A percentile compares a stretch with the other conserved stretches of the same genome.
Evolutionary conservation across 768 basidiomycete species (phyloP).

Genomic region (Boletales sp.): DNA sequence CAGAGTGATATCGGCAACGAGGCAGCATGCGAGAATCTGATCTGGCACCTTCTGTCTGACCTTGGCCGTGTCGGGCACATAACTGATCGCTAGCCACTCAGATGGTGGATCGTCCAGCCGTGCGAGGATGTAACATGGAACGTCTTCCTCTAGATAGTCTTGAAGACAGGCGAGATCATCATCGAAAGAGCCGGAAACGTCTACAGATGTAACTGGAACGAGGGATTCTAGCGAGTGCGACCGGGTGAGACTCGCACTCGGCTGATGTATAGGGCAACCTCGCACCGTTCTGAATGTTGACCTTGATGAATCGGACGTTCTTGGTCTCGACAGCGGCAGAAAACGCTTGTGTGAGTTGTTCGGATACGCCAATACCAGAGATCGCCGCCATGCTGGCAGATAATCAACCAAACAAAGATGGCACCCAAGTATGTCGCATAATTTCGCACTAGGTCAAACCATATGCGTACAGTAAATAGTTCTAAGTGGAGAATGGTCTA

Average conservation of each 20-base stretch:
- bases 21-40: no score
- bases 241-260: slow-evolving; percentile 22
- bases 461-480: slow-evolving; percentile 7
- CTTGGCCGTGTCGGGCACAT: slow-evolving; percentile 79
- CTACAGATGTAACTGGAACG: slow-evolving; percentile 52
- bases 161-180: slow-evolving; percentile 61
- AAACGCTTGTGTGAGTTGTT: slow-evolving; percentile 55
- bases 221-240: slow-evolving; percentile 53
- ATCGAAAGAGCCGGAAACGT: slow-evolving; percentile 48
- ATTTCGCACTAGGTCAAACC: no score
- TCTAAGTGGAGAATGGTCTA: slow-evolving; percentile 23
- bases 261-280: slow-evolving; percentile 13
- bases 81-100: slow-evolving; percentile 74
- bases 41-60: slow-evolving; percentile 71
- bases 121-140: slow-evolving; percentile 74
- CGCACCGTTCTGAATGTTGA: slow-evolving; percentile 72
- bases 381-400: slow-evolving; percentile 57
- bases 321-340: slow-evolving; percentile 51
- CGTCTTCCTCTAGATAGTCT: slow-evolving; percentile 52
- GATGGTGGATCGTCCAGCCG: slow-evolving; percentile 55
- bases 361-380: slow-evolving; percentile 66
- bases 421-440: no score
- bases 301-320: slow-evolving; percentile 68
- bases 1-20: neutral
- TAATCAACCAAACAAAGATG: no score